Conservation (phyloP, 768 basidiomycete genomes). For the Amanita pallidorosea region DNA sequence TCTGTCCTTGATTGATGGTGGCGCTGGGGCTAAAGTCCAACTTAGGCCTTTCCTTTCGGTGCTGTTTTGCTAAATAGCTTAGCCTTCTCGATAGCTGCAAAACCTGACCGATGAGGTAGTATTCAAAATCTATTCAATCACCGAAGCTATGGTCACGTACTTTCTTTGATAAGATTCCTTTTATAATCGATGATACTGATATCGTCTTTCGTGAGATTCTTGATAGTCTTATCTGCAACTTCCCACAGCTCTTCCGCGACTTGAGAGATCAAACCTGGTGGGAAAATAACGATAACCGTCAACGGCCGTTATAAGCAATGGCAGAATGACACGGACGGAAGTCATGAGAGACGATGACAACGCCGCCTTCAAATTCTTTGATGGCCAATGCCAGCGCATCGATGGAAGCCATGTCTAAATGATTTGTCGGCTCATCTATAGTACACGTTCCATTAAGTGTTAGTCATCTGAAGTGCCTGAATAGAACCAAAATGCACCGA, state of each 20-base stretch:
- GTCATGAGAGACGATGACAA: constrained; percentile 99
- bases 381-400: constrained; percentile 93
- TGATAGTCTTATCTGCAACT: constrained; percentile 88
- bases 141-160: constrained; percentile 23
- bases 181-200: constrained; percentile 94
- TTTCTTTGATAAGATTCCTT: constrained; percentile 70
- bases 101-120: constrained; percentile 33
- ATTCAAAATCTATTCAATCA: not conserved
- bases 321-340: constrained; percentile 60
- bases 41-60: constrained; percentile 55
- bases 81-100: constrained; percentile 84
- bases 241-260: constrained; percentile 99
- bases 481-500: constrained; percentile 36
- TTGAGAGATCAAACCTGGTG: constrained; percentile 85
- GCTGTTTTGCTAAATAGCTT: constrained; percentile 85
- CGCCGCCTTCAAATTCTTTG: constrained; percentile 95
- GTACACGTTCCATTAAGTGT: constrained; percentile 7
- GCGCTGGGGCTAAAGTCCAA: not conserved
- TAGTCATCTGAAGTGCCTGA: constrained; percentile 2
- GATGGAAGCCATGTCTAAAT: constrained; percentile 97
- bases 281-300: not conserved
- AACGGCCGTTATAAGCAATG: not conserved
- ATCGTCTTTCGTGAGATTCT: constrained; percentile 83
- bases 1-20: not conserved
- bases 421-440: constrained; percentile 89